These are phyloP conservation scores for Prinsepia uniflora DNA, from an alignment of 306 rosid genomes.

Conservation along the genomic window DNA sequence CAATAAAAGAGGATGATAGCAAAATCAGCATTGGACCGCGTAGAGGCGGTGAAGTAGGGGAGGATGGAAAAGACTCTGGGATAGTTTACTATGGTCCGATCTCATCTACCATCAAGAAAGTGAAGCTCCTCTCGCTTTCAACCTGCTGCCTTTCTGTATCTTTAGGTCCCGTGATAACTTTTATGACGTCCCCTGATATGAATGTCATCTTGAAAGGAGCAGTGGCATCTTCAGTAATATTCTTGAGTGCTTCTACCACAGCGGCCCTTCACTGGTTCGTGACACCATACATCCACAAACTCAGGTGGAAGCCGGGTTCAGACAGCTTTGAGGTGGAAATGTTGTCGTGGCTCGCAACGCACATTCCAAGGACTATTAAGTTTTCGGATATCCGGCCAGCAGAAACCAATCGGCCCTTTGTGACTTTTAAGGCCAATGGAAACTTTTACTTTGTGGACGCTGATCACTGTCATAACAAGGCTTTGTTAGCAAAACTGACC, in stretches of 20 bases:
- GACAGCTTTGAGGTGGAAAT: conserved; percentile 81
- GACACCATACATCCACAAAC: conserved; percentile 78
- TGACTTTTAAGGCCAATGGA: conserved; percentile 77
- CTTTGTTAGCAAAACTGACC: conserved; percentile 70
- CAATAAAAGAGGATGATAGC: conserved; percentile 50
- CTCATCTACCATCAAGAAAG: conserved; percentile 79
- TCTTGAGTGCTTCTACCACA: conserved; percentile 72
- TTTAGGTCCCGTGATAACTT: conserved; percentile 83
- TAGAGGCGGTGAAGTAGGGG: conserved; percentile 35
- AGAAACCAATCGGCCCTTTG: conserved; percentile 74
- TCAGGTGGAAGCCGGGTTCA: conserved; percentile 82
- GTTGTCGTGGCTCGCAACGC: conserved; percentile 75
- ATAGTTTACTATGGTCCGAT: conserved; percentile 73
- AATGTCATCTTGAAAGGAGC: conserved; percentile 94
- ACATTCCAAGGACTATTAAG: conserved; percentile 47
- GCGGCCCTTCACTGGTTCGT: conserved; percentile 82
- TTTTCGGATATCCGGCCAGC: conserved; percentile 73
- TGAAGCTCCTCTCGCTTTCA: conserved; percentile 85
- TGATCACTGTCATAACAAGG: conserved; percentile 83
- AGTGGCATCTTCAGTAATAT: conserved; percentile 74
- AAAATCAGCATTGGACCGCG: conserved; percentile 88
- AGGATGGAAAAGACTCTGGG: conserved; percentile 55
- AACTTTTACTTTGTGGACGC: conserved; percentile 66
- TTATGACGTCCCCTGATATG: conserved; percentile 88
- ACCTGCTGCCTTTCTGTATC: conserved; percentile 95